These are phyloP conservation scores for Clarireedia monteithiana DNA, from an alignment of 2,329 filamentous ascomycete genomes.

Conservation along the genomic window DNA sequence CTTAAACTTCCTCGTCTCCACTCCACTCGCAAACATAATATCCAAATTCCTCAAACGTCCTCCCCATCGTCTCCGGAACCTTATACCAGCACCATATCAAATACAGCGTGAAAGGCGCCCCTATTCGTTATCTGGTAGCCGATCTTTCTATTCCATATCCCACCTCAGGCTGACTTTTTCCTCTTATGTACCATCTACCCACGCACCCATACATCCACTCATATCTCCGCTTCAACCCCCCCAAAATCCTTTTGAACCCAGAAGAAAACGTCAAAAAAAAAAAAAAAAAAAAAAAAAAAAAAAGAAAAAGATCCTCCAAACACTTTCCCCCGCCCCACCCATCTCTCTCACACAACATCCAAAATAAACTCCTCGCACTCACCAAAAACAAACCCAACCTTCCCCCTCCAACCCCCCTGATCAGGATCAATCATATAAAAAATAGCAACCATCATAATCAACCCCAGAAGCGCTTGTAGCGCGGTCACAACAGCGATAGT, in stretches of 20 bases:
- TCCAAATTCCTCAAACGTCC: conserved; percentile 41
- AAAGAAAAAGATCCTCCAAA: too few relatives aligned
- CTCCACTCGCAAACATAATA: conserved; percentile 34
- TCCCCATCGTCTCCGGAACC: conserved; percentile 37
- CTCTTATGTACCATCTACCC: too few relatives aligned
- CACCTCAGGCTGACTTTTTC: not conserved
- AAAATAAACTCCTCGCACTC: not conserved
- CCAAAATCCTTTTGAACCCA: too few relatives aligned
- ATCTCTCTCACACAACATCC: not conserved
- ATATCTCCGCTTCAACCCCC: too few relatives aligned
- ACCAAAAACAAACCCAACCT: conserved; percentile 27
- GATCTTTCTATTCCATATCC: not conserved
- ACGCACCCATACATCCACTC: too few relatives aligned
- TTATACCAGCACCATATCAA: conserved; percentile 34
- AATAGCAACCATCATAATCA: conserved; percentile 21
- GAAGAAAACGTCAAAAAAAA: too few relatives aligned
- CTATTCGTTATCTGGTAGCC: conserved; percentile 11
- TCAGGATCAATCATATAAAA: conserved; percentile 31
- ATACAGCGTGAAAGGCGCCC: conserved; percentile 35
- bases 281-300: too few relatives aligned
- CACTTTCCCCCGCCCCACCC: too few relatives aligned
- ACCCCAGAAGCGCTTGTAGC: conserved; percentile 13
- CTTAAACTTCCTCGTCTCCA: conserved; percentile 29
- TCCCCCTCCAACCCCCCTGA: conserved; percentile 24
- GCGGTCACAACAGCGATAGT: conserved; percentile 22